Evolutionary conservation across 305 asterid genomes (phyloP).

Genomic region (Andrographis paniculata): DNA sequence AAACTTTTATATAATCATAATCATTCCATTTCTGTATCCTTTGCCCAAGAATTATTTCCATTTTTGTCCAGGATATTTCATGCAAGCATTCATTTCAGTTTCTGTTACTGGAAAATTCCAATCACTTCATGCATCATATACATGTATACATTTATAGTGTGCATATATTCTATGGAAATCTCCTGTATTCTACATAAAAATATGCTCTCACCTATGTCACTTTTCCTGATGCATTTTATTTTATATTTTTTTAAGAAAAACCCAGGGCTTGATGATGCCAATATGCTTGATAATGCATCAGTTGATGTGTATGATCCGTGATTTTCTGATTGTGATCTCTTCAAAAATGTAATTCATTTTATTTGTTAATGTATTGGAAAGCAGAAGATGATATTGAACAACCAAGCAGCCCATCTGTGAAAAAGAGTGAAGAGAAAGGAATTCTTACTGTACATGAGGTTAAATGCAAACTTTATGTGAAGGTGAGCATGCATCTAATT

Average conservation of each 20-base stretch:
- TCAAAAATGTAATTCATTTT: slow-evolving; percentile 5
- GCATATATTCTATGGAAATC: background rate
- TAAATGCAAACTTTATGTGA: slow-evolving; percentile 83
- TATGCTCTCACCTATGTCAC: too few relatives aligned
- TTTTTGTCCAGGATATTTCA: background rate
- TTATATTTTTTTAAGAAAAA: too few relatives aligned
- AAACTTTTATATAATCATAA: background rate
- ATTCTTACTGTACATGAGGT: slow-evolving; percentile 71
- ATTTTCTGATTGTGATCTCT: background rate
- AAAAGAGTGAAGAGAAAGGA: slow-evolving; percentile 77
- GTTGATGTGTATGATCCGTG: background rate
- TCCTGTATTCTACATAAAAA: too few relatives aligned
- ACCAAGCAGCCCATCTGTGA: slow-evolving; percentile 93
- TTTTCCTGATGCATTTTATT: too few relatives aligned
- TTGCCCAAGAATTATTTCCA: background rate
- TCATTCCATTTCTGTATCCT: slow-evolving; percentile 2
- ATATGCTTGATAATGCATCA: too few relatives aligned
- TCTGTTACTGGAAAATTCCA: background rate
- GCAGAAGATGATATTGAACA: slow-evolving; percentile 74
- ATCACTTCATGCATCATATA: background rate
- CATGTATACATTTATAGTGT: background rate
- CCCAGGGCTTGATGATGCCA: too few relatives aligned
- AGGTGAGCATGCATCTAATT: slow-evolving; percentile 34
- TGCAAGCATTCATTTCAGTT: background rate
- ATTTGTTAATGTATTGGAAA: slow-evolving; percentile 21